Conservation (phyloP, 106 monocot genomes). For the Vanilla planifolia region DNA sequence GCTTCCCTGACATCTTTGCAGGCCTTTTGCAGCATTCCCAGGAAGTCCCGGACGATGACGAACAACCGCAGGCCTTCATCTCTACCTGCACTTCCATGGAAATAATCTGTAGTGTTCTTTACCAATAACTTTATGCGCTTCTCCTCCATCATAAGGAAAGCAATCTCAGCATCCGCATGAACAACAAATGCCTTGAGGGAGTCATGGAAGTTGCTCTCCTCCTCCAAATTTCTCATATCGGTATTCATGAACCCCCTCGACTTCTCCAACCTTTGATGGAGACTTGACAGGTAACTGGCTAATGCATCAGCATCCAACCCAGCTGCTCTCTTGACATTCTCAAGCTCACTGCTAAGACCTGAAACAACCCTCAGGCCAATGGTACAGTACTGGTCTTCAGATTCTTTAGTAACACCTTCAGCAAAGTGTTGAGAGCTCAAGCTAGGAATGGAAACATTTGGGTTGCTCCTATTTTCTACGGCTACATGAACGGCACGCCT, state of each 20-base stretch:
- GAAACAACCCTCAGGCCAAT: conserved; percentile 42
- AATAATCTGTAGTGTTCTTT: conserved; percentile 48
- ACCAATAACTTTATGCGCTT: conserved; percentile 33
- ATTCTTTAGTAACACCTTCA: conserved; percentile 20
- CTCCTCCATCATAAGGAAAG: conserved; percentile 31
- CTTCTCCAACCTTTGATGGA: conserved; percentile 27
- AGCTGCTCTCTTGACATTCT: conserved; percentile 57
- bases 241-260: conserved; percentile 32
- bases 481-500: conserved; percentile 28
- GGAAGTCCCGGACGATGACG: conserved; percentile 40
- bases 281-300: conserved; percentile 14
- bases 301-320: conserved; percentile 38
- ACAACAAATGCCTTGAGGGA: conserved; percentile 38
- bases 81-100: conserved; percentile 56
- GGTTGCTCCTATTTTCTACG: conserved; percentile 19
- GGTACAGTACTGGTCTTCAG: conserved; percentile 17
- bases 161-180: conserved; percentile 35
- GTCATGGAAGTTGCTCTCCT: conserved; percentile 38
- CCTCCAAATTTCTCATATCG: conserved; percentile 37
- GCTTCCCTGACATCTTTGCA: conserved; percentile 39
- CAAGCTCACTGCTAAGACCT: conserved; percentile 35
- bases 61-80: conserved; percentile 58
- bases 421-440: conserved; percentile 17
- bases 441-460: conserved; percentile 23
- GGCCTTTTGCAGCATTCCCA: conserved; percentile 34